Evolutionary conservation across 2,329 filamentous ascomycete genomes (phyloP).

Genomic region (Diaporthe helianthi): DNA sequence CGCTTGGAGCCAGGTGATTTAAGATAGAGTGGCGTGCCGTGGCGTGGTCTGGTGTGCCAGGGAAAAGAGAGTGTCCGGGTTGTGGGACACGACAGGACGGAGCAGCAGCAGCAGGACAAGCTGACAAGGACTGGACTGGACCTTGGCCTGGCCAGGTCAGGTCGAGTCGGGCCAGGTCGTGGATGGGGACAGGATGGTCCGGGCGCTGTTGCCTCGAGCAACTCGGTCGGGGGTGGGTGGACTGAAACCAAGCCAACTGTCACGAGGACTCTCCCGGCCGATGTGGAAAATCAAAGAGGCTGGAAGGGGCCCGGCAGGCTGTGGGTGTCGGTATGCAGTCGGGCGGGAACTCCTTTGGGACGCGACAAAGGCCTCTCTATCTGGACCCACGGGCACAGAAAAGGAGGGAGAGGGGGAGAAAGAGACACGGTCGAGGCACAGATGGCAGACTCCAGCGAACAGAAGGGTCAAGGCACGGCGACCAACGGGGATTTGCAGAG

Average conservation of each 20-base stretch:
- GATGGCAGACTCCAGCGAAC: background rate
- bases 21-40: constrained; percentile 4
- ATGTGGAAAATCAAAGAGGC: constrained; percentile 24
- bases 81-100: background rate
- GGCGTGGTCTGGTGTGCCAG: constrained; percentile 11
- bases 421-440: background rate
- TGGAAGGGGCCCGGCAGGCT: constrained; percentile 10
- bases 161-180: background rate
- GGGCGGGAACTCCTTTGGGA: background rate
- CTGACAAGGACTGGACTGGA: constrained; percentile 9
- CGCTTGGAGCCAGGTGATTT: constrained; percentile 23
- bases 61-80: background rate
- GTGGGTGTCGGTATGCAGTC: constrained; percentile 10
- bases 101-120: background rate
- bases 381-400: background rate
- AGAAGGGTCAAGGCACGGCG: constrained; percentile 9
- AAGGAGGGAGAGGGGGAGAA: background rate
- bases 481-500: constrained; percentile 1
- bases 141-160: background rate
- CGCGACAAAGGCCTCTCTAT: constrained; percentile 27
- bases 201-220: constrained; percentile 24
- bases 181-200: constrained; percentile 15
- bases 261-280: constrained; percentile 20
- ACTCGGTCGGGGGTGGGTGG: constrained; percentile 18
- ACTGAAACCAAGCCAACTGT: constrained; percentile 27